These are phyloP conservation scores for Plenodomus biglobosus DNA, from an alignment of 2,329 filamentous ascomycete genomes.

Conservation along the genomic window DNA sequence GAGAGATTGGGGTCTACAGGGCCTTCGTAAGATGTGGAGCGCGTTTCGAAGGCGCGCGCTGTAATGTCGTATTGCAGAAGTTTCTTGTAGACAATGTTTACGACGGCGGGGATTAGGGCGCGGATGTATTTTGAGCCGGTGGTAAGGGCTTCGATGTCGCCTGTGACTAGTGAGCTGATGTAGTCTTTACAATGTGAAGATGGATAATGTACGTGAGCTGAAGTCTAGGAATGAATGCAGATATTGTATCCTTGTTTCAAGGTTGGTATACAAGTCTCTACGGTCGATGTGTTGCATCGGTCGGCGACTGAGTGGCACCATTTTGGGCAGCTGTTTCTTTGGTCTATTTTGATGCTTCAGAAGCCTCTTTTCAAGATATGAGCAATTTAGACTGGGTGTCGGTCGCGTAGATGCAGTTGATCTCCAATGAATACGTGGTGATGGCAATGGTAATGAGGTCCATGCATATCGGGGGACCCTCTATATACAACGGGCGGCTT, in stretches of 20 bases:
- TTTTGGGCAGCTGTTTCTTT: slow-evolving; percentile 2
- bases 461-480: background rate
- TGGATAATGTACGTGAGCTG: slow-evolving; percentile 59
- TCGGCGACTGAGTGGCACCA: slow-evolving; percentile 30
- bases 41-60: slow-evolving; percentile 69
- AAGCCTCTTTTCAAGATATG: too few species aligned
- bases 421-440: background rate
- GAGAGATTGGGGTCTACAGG: slow-evolving; percentile 64
- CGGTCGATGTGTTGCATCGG: slow-evolving; percentile 66
- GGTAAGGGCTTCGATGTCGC: slow-evolving; percentile 70
- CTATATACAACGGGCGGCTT: background rate
- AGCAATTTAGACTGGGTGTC: too few species aligned
- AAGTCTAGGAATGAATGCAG: slow-evolving; percentile 78
- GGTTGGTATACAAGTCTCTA: slow-evolving; percentile 69
- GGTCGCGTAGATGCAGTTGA: too few species aligned
- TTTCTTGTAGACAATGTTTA: slow-evolving; percentile 84
- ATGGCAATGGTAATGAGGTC: background rate
- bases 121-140: slow-evolving; percentile 75
- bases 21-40: slow-evolving; percentile 64
- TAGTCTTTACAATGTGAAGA: background rate
- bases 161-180: slow-evolving; percentile 31
- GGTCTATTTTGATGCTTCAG: background rate
- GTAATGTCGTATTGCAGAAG: slow-evolving; percentile 80
- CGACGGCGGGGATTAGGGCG: slow-evolving; percentile 77
- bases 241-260: slow-evolving; percentile 70